phyloP scores from a whole-genome alignment of 179 eudicot species.

The Gypsophila paniculata region DNA sequence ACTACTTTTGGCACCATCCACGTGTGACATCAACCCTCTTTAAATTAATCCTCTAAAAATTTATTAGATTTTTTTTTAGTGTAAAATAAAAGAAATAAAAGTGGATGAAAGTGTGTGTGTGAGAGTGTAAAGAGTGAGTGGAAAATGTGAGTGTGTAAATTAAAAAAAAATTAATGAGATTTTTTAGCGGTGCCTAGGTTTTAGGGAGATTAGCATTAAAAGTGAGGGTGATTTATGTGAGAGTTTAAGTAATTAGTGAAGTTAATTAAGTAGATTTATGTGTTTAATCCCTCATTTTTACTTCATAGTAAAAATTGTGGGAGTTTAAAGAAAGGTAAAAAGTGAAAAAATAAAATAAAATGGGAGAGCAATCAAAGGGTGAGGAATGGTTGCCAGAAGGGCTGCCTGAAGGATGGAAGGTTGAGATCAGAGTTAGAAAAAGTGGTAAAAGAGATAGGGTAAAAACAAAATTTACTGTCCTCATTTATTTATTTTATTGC shows the following conservation, averaged over 20 bases:
- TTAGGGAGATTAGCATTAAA: conserved; percentile 26
- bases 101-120: conserved; percentile 20
- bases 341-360: not conserved
- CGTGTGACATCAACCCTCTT: conserved; percentile 36
- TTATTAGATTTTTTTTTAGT: too few species aligned
- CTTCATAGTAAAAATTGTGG: not conserved
- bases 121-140: conserved; percentile 29
- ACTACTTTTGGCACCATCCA: conserved; percentile 37
- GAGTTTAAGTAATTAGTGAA: not conserved
- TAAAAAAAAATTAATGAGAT: not conserved
- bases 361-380: conserved; percentile 28
- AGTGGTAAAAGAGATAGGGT: conserved; percentile 46
- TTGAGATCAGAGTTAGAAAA: conserved; percentile 43
- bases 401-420: conserved; percentile 48
- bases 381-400: conserved; percentile 46
- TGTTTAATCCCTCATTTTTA: not conserved
- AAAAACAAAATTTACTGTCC: conserved; percentile 4
- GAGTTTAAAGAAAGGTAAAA: too few species aligned
- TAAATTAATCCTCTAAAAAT: conserved; percentile 23
- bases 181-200: conserved; percentile 34
- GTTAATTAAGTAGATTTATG: not conserved
- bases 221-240: not conserved
- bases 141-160: conserved; percentile 23
- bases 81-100: not conserved
- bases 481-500: not conserved